Evolutionary conservation across 2,329 filamentous ascomycete genomes (phyloP).

Genomic region (Alternaria arborescens): DNA sequence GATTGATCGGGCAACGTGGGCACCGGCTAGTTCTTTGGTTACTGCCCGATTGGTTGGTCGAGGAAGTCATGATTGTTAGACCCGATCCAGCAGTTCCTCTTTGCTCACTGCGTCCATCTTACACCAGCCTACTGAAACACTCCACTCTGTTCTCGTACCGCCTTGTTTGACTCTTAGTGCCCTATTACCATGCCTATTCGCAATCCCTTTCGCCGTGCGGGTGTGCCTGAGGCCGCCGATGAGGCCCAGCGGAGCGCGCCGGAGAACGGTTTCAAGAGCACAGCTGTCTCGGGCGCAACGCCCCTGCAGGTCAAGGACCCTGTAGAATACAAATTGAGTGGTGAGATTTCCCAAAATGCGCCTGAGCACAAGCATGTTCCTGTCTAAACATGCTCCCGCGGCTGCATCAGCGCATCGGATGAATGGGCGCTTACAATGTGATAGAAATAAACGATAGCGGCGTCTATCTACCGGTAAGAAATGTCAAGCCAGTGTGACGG

Average conservation of each 20-base stretch:
- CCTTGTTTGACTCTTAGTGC: conserved; percentile 23
- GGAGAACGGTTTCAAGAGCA: conserved; percentile 46
- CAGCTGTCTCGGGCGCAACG: conserved; percentile 48
- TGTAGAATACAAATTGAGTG: conserved; percentile 63
- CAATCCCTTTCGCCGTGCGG: conserved; percentile 52
- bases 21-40: conserved; percentile 18
- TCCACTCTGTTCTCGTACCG: conserved; percentile 26
- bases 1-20: conserved; percentile 15
- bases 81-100: conserved; percentile 8
- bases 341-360: conserved; percentile 45
- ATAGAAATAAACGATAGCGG: conserved; percentile 95
- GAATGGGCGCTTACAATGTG: conserved; percentile 37
- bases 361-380: conserved; percentile 8
- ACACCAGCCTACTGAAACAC: conserved; percentile 30
- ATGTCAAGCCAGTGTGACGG: conserved; percentile 1
- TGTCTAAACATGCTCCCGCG: conserved; percentile 1
- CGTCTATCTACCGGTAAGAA: conserved; percentile 86
- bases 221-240: conserved; percentile 44
- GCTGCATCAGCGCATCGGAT: conserved; percentile 10
- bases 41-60: conserved; percentile 30
- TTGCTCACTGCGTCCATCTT: conserved; percentile 22
- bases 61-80: conserved; percentile 23
- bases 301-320: conserved; percentile 56
- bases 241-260: conserved; percentile 42
- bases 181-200: conserved; percentile 50